phyloP scores from a whole-genome alignment of 176 grass and related monocot genomes.

The Lolium perenne region DNA sequence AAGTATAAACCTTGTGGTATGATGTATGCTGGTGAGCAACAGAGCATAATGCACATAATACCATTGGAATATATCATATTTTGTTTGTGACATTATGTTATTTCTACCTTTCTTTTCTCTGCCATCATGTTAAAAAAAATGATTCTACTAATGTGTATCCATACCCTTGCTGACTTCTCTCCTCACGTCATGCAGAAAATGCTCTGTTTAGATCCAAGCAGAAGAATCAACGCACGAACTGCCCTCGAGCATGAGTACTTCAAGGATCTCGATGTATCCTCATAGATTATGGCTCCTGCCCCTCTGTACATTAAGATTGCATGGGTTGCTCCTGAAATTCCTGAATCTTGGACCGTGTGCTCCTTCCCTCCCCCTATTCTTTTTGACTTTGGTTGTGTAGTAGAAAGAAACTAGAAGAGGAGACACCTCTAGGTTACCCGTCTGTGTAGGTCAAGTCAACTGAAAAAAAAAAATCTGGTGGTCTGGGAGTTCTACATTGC shows the following conservation, averaged over 20 bases:
- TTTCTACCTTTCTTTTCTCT: neutral
- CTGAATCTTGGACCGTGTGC: conserved; percentile 33
- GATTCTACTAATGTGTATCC: neutral
- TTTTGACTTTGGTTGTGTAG: conserved; percentile 32
- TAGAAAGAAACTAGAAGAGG: conserved; percentile 35
- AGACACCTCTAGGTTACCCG: neutral
- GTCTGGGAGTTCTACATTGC: neutral
- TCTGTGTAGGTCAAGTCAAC: neutral
- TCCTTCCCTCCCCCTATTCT: neutral
- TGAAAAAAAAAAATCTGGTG: conserved; percentile 14
- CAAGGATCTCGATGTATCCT: conserved; percentile 55
- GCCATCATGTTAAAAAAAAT: too few species aligned
- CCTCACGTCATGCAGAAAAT: conserved; percentile 59
- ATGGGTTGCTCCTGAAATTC: neutral
- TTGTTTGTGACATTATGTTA: neutral
- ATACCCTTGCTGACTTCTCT: conserved; percentile 9
- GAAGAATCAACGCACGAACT: conserved; percentile 61
- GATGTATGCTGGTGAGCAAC: neutral
- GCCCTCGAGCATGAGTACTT: conserved; percentile 84
- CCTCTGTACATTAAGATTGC: conserved; percentile 52
- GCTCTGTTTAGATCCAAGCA: conserved; percentile 74
- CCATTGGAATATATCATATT: neutral
- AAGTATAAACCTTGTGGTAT: neutral
- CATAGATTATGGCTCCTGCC: conserved; percentile 17
- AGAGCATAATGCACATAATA: neutral